Percentiles rank a stretch among this genome's conserved stretches.
These are phyloP conservation scores for Roridomyces roridus DNA, from an alignment of 768 basidiomycete species.

Conservation along the genomic window DNA sequence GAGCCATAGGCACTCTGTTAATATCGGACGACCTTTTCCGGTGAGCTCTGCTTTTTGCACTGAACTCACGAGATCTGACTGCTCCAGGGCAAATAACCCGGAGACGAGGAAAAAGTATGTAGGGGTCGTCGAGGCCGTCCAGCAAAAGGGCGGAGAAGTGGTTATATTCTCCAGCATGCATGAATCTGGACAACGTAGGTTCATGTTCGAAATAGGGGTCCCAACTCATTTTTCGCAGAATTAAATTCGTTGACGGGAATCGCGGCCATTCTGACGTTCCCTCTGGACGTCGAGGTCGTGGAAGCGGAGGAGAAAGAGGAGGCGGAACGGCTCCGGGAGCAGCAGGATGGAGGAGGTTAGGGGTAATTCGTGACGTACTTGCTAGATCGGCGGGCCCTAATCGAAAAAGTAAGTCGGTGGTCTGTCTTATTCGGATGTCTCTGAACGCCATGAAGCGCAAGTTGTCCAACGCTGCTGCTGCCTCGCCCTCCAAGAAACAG, in stretches of 20 bases:
- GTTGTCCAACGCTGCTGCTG: conserved; percentile 24
- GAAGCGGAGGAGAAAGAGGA: conserved; percentile 53
- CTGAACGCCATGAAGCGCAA: conserved; percentile 30
- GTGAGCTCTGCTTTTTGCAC: conserved; percentile 42
- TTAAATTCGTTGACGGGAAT: conserved; percentile 95
- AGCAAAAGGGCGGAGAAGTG: conserved; percentile 89
- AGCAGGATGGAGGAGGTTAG: conserved; percentile 16
- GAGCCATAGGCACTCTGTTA: conserved; percentile 91
- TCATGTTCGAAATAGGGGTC: too few species aligned
- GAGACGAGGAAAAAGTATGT: conserved; percentile 84
- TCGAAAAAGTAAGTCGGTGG: conserved; percentile 22
- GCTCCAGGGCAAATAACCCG: conserved; percentile 78
- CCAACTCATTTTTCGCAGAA: conserved; percentile 63
- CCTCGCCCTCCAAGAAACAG: conserved; percentile 40
- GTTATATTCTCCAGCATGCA: conserved; percentile 99
- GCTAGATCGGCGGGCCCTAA: conserved; percentile 31
- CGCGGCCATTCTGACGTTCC: conserved; percentile 95
- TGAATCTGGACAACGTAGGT: conserved; percentile 95
- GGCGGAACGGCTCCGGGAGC: conserved; percentile 27
- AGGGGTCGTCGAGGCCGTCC: conserved; percentile 85
- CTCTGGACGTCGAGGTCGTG: conserved; percentile 93
- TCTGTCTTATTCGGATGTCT: background rate
- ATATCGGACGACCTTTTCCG: conserved; percentile 96
- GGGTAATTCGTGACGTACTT: background rate
- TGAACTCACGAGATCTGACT: background rate